Evolutionary conservation across 208 protist species (phyloP).

Genomic region (Leptomonas pyrrhocoris): DNA sequence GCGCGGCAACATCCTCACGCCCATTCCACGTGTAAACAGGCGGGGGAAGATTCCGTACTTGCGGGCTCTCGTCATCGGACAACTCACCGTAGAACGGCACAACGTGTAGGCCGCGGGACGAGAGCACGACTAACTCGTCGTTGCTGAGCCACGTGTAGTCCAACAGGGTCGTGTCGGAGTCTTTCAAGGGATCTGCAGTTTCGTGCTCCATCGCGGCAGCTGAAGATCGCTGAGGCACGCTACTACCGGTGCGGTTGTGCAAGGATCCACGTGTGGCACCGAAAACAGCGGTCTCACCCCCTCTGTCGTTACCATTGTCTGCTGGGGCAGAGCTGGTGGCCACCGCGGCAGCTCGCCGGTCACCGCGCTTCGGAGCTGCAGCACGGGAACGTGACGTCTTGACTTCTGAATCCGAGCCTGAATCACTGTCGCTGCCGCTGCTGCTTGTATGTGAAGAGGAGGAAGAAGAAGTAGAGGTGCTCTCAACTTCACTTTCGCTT

Average conservation of each 20-base stretch:
- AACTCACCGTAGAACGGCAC: conserved; percentile 39
- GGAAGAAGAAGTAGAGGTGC: conserved; percentile 1
- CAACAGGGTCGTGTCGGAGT: conserved; percentile 16
- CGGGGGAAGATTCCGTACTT: conserved; percentile 24
- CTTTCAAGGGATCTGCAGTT: not conserved
- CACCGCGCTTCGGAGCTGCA: not conserved
- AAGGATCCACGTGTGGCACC: not conserved
- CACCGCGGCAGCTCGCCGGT: not conserved
- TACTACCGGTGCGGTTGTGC: not conserved
- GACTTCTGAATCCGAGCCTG: not conserved
- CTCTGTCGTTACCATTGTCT: not conserved
- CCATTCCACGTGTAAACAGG: conserved; percentile 34
- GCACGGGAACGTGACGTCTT: not conserved
- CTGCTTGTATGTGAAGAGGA: conserved; percentile 10
- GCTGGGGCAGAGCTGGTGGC: not conserved
- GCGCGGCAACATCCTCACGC: conserved; percentile 5
- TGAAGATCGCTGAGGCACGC: not conserved
- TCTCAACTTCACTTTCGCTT: not conserved
- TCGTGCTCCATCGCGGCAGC: not conserved
- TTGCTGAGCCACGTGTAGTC: conserved; percentile 65
- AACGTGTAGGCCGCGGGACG: conserved; percentile 46
- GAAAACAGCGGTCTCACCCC: not conserved
- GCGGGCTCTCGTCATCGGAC: conserved; percentile 43
- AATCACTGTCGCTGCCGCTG: conserved; percentile 4
- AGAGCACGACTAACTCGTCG: conserved; percentile 68